These are phyloP conservation scores for Coemansia sp. DNA, from an alignment of 192 early-diverging fungal genomes.

Conservation along the genomic window DNA sequence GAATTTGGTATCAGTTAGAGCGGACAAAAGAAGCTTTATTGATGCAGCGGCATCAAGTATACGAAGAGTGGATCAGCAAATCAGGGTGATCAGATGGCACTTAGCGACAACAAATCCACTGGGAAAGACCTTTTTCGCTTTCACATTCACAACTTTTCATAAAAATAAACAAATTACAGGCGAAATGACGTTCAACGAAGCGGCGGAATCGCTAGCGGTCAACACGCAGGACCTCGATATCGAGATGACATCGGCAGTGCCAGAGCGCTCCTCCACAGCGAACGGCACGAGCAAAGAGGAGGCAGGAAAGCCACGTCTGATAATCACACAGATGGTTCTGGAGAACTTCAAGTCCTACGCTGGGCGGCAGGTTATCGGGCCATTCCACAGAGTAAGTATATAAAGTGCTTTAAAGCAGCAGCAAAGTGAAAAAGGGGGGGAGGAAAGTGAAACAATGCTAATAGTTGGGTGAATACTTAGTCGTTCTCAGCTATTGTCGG, in stretches of 20 bases:
- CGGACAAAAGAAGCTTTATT: not conserved
- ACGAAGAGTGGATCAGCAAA: too few relatives aligned
- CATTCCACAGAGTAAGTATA: conserved; percentile 87
- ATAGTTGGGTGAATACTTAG: conserved; percentile 16
- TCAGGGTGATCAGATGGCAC: too few relatives aligned
- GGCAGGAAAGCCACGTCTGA: conserved; percentile 49
- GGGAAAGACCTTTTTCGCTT: too few relatives aligned
- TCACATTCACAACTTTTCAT: not conserved
- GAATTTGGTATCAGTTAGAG: not conserved
- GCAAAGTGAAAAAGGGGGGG: not conserved
- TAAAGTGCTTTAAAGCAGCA: not conserved
- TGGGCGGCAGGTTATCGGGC: conserved; percentile 87
- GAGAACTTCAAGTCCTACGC: conserved; percentile 97
- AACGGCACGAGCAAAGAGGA: not conserved
- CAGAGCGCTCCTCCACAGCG: not conserved
- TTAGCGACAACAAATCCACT: too few relatives aligned
- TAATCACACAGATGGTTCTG: conserved; percentile 83
- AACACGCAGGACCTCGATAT: conserved; percentile 14
- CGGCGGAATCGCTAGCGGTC: conserved; percentile 7
- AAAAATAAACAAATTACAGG: not conserved
- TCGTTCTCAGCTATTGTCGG: conserved; percentile 83
- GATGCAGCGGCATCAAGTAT: too few relatives aligned
- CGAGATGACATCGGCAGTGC: not conserved
- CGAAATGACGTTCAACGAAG: conserved; percentile 6
- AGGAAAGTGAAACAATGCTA: not conserved